Base-by-base conservation (phyloP, 495 filamentous ascomycete species). In the Daldinia concentrica region DNA sequence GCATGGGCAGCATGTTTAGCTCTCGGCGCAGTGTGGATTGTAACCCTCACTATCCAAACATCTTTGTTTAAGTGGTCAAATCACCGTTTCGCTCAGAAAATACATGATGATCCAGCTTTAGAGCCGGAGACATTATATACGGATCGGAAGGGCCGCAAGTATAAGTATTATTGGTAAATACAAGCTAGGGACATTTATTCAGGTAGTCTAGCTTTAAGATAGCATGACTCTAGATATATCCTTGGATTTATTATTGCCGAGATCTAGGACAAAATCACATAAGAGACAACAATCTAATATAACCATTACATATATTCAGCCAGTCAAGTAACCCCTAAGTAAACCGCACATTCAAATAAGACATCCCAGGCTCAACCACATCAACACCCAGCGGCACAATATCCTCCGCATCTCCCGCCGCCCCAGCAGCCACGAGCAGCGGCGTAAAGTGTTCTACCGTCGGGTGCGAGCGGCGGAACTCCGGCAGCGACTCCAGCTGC, bases 301-400 rank as follows among this genome's bases (percentile, higher is more conserved):
- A 32, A 8, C 29, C 9, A 3, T 8, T 32, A 32, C 29, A 32
- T 32, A 32, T 0, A 32, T 1, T 7, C 7, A 32, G 29, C 29
- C 29, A 32, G 7, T 32, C 29, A 32, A 32, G 9, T 3, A 11
- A 27, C 22, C 7, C 1, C 15, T 45, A 69, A 29, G 22, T 29
- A 57, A 71, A 71, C 32, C 58, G 17, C 8, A 71, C 62, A 62
- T 71, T 71, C 63, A 71, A 66, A 66, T 71, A 71, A 58, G 68
- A 71, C 68, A 71, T 71, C 8, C 68, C 68, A 15, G 68, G 68
- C 58, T 66, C 62, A 6, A 71, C 68, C 11, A 71, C 68, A 66
- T 71, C 62, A 5, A 41, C 62, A 1, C 62, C 68, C 39, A 71
- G 6, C 22, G 68, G 58, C 41, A 24, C 51, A 7, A 32, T 45